Conservation (phyloP, 169 alveolate genomes). For the Eimeria zaria region DNA sequence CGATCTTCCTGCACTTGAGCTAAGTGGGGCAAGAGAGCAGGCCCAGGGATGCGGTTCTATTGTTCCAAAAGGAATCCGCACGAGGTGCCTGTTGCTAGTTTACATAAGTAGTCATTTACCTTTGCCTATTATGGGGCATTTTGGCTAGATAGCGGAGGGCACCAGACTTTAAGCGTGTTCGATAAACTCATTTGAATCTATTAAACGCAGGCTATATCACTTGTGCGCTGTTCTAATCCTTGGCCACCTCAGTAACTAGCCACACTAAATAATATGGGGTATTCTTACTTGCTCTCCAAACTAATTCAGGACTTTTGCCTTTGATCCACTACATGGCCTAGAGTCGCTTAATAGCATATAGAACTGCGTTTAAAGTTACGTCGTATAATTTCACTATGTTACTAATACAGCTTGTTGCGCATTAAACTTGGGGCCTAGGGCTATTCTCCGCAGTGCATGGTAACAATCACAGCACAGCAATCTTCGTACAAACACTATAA, state of each 20-base stretch:
- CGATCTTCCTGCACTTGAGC: background rate
- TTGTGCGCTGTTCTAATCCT: background rate
- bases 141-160: background rate
- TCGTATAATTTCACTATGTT: no score
- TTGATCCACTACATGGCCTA: no score
- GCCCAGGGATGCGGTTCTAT: background rate
- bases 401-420: no score
- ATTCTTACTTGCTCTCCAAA: no score
- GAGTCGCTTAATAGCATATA: no score
- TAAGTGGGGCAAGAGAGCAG: background rate
- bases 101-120: background rate
- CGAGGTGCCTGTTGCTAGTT: background rate
- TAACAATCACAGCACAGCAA: no score
- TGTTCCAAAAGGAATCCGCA: background rate
- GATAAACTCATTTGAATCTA: background rate
- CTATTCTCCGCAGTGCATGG: no score
- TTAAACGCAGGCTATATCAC: background rate
- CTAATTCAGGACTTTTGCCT: no score
- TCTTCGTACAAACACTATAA: no score
- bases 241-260: background rate
- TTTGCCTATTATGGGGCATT: background rate
- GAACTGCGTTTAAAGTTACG: no score
- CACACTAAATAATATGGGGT: background rate
- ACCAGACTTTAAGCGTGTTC: background rate
- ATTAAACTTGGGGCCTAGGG: no score